phyloP scores from a whole-genome alignment of 495 filamentous ascomycete genomes.

The Corynascus novoguineensis region DNA sequence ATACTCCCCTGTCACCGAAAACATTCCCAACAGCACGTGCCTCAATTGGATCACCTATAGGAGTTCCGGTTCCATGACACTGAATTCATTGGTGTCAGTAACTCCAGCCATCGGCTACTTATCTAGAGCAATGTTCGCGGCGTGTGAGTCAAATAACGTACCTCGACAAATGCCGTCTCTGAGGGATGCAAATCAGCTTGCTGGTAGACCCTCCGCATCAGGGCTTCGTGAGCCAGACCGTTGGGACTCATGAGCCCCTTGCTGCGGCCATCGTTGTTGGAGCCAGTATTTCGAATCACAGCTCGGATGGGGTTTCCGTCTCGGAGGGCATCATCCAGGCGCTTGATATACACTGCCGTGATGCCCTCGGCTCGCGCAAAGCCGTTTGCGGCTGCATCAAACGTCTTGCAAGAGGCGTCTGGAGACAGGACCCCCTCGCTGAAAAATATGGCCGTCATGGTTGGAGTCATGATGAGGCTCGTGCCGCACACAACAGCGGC shows the following conservation, averaged over 20 bases:
- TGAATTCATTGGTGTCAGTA: neutral
- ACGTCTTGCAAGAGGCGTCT: slow-evolving; percentile 29
- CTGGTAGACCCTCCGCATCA: slow-evolving; percentile 43
- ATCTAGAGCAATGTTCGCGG: too few relatives aligned
- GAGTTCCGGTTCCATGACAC: neutral
- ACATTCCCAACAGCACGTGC: slow-evolving; percentile 25
- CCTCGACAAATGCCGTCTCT: slow-evolving; percentile 15
- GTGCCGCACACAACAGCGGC: slow-evolving; percentile 40
- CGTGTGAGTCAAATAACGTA: too few relatives aligned
- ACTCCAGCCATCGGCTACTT: too few relatives aligned
- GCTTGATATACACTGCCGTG: neutral
- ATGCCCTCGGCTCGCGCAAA: slow-evolving; percentile 27
- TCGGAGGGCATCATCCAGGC: neutral
- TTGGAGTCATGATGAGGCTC: slow-evolving; percentile 23
- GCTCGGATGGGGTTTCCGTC: slow-evolving; percentile 1
- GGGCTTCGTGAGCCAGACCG: slow-evolving; percentile 40
- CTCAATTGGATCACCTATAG: slow-evolving; percentile 42
- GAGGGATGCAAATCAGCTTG: slow-evolving; percentile 1
- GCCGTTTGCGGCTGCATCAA: slow-evolving; percentile 35
- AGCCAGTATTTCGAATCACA: neutral
- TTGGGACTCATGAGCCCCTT: slow-evolving; percentile 29
- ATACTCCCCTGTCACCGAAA: neutral
- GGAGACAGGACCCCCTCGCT: slow-evolving; percentile 17
- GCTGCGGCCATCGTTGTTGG: neutral
- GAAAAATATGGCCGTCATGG: neutral